Percentiles rank a stretch among this genome's conserved stretches.
Evolutionary conservation across 2,329 filamentous ascomycete genomes (phyloP).

Genomic region (Acephala macrosclerotiorum): DNA sequence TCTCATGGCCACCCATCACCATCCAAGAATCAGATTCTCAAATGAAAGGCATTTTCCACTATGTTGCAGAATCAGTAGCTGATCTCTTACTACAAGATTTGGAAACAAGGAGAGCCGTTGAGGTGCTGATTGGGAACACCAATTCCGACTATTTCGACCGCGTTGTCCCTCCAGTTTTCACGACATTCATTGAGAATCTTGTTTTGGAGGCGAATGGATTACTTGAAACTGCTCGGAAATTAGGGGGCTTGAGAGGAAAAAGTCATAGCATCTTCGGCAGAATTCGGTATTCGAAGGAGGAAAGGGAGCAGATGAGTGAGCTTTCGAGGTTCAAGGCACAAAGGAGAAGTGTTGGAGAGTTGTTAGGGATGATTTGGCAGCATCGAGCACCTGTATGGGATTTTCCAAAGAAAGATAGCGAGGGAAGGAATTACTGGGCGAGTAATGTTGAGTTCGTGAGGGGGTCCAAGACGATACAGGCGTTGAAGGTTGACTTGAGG

Average conservation of each 20-base stretch:
- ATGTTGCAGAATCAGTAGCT: not conserved
- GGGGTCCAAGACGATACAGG: not conserved
- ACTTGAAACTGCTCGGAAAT: not conserved
- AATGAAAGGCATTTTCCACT: constrained; percentile 6
- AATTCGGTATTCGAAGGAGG: not conserved
- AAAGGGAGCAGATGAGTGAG: not conserved
- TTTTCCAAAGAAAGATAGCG: not conserved
- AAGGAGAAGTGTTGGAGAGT: not conserved
- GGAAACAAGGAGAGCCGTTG: not conserved
- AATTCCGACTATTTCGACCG: not conserved
- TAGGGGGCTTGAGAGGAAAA: not conserved
- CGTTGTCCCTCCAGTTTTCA: not conserved
- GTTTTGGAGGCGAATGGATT: not conserved
- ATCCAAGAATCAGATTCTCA: not conserved
- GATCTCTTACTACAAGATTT: not conserved
- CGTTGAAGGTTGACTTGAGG: not conserved
- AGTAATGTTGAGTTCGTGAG: constrained; percentile 1
- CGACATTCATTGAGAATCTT: constrained; percentile 1
- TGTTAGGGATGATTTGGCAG: not conserved
- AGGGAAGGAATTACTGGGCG: constrained; percentile 2
- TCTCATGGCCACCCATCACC: constrained; percentile 2
- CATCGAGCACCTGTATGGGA: not conserved
- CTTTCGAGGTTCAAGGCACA: not conserved
- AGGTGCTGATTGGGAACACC: not conserved
- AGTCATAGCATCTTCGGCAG: not conserved